A percentile compares a stretch with the other conserved stretches of the same genome.
phyloP scores from a whole-genome alignment of 106 monocot species.

The Dioscorea alata region DNA sequence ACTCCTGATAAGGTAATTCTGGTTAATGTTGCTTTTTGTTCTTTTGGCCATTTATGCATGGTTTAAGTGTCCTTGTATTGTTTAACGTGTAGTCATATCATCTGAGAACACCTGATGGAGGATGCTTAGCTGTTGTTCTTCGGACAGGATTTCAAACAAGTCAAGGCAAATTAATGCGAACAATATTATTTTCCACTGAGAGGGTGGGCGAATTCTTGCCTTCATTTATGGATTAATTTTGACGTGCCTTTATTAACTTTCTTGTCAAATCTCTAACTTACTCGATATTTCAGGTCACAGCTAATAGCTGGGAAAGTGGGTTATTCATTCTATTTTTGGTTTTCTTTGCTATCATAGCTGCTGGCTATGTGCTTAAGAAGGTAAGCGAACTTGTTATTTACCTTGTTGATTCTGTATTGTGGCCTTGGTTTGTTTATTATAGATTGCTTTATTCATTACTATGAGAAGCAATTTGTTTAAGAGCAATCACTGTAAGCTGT shows the following conservation, averaged over 20 bases:
- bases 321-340: slow-evolving; percentile 94
- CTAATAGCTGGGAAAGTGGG: slow-evolving; percentile 98
- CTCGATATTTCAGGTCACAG: slow-evolving; percentile 73
- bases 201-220: slow-evolving; percentile 43
- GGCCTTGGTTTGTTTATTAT: not conserved
- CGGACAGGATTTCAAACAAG: slow-evolving; percentile 97
- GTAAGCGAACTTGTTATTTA: slow-evolving; percentile 19
- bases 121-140: slow-evolving; percentile 89
- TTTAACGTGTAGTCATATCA: slow-evolving; percentile 39
- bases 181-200: slow-evolving; percentile 97
- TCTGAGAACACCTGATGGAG: slow-evolving; percentile 93
- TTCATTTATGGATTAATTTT: not conserved
- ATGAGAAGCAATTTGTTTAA: not conserved
- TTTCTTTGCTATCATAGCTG: slow-evolving; percentile 97
- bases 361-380: slow-evolving; percentile 99
- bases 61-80: not conserved
- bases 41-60: not conserved
- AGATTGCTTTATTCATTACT: not conserved
- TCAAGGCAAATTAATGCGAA: slow-evolving; percentile 97
- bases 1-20: slow-evolving; percentile 85
- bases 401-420: not conserved
- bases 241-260: too few species aligned
- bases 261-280: not conserved
- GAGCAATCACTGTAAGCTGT: not conserved
- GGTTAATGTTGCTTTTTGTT: not conserved